These are phyloP conservation scores for Prunus davidiana DNA, from an alignment of 306 rosid species.

Conservation along the genomic window DNA sequence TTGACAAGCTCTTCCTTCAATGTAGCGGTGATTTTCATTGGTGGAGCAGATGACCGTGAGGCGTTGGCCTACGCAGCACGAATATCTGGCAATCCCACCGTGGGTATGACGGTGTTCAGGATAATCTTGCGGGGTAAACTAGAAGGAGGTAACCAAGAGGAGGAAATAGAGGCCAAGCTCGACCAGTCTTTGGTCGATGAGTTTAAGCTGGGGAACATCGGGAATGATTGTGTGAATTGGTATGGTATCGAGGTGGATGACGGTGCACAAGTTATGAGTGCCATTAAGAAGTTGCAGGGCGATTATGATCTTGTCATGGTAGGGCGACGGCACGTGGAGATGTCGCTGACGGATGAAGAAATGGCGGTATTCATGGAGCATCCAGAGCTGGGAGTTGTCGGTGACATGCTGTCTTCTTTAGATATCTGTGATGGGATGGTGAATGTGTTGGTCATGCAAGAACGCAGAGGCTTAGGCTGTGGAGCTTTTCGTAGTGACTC, in stretches of 20 bases:
- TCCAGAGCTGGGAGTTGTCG: constrained; percentile 44
- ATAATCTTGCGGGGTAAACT: background rate
- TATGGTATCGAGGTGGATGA: constrained; percentile 38
- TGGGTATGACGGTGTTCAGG: background rate
- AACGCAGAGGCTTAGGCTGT: background rate
- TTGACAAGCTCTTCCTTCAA: constrained; percentile 20
- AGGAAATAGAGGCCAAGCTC: constrained; percentile 11
- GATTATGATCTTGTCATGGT: constrained; percentile 45
- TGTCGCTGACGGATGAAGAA: constrained; percentile 27
- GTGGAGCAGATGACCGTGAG: constrained; percentile 74
- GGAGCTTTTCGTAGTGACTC: background rate
- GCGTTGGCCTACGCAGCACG: constrained; percentile 55
- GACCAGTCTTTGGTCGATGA: constrained; percentile 45
- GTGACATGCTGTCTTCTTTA: constrained; percentile 46
- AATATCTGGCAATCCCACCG: constrained; percentile 23
- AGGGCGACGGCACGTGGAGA: constrained; percentile 28
- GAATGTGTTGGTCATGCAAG: constrained; percentile 44
- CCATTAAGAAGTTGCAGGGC: background rate
- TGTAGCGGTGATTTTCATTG: constrained; percentile 59
- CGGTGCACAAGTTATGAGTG: constrained; percentile 18
- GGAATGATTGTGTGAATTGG: constrained; percentile 7
- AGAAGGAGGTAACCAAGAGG: background rate
- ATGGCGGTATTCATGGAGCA: constrained; percentile 45
- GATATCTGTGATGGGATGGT: constrained; percentile 38
- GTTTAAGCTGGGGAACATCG: constrained; percentile 32